Percentiles rank a stretch among this genome's conserved stretches.
phyloP scores from a whole-genome alignment of 768 basidiomycete species.

The Cystobasidium ongulense region DNA sequence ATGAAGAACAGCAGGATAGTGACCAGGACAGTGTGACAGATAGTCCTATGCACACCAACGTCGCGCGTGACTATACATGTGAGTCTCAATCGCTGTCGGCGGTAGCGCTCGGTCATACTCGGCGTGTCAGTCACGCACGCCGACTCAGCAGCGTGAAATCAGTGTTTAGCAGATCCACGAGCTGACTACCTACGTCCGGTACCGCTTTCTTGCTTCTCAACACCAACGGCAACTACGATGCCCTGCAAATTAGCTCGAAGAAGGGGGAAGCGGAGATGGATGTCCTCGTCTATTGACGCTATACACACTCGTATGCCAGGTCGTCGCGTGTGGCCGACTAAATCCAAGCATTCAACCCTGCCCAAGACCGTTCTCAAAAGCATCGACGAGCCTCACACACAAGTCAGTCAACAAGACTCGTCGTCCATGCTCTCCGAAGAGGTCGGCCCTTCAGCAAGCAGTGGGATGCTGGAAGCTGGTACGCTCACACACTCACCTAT shows the following conservation, averaged over 20 bases:
- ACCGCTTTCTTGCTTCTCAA: neutral
- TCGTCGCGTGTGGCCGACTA: neutral
- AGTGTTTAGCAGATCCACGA: neutral
- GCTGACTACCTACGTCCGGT: neutral
- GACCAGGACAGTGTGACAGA: neutral
- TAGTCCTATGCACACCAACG: neutral
- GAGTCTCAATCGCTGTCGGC: neutral
- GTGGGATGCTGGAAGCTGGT: neutral
- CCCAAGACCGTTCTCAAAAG: neutral
- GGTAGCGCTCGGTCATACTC: too few relatives aligned
- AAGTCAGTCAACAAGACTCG: neutral
- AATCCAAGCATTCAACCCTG: neutral
- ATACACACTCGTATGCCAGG: neutral
- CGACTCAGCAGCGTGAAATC: neutral
- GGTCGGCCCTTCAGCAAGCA: neutral
- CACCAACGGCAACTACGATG: neutral
- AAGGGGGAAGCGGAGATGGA: neutral
- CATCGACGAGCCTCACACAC: neutral
- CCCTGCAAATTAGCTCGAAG: neutral
- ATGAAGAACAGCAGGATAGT: neutral
- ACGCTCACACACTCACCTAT: neutral
- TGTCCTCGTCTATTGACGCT: conserved; percentile 22
- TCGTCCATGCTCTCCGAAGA: neutral
- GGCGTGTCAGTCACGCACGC: too few relatives aligned
- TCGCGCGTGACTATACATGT: neutral